Evolutionary conservation across 345 rosid species (phyloP), one percentile per base, ranked within the genome.

Genomic region (Rhodamnia rubescens): DNA sequence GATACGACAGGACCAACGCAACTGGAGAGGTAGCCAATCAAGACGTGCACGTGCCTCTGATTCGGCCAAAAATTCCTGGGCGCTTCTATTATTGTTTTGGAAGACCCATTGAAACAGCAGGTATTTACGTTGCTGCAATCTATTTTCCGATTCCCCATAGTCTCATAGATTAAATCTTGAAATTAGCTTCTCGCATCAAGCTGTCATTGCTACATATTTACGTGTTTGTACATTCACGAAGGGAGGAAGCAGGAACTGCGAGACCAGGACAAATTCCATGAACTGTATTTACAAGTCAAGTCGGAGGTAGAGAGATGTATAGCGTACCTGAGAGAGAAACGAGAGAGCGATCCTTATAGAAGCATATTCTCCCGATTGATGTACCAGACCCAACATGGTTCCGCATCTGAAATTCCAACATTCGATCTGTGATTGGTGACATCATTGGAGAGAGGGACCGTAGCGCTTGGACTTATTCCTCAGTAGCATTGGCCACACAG

Each of bases 31-130:
- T 93, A 57, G 93, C 90, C 85, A 89, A 92, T 83, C 96, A 93
- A 87, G 91, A 89, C 47, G 58, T 88, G 42, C 91, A 93, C 90
- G 9, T 90, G 4, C 96, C 96, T 59, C 89, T 92, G 51, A 50
- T 92, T 74, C 18, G 89, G 86, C 99, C 99, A 75, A 96, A 93
- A 87, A 64, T 94, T 82, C 99, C 99, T 0, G 98, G 98, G 53
- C 89, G 94, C 61, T 92, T 93, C 83, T 96, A 96, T 89, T 95
- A 84, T 85, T 89, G 91, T 84, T 96, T 95, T 14, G 97, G 96
- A 32, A 95, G 92, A 86, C 96, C 99, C 84, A 93, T 96, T 40
- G 92, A 94, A 81, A 92, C 95, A 9, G 85, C 88, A 92, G 97
- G 98, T 95, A 90, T 32, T 12, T 69, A 24, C 11, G 16, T 18